These are phyloP conservation scores for Talaromyces sp. DNA, from an alignment of 2,329 filamentous ascomycete genomes.

Conservation along the genomic window DNA sequence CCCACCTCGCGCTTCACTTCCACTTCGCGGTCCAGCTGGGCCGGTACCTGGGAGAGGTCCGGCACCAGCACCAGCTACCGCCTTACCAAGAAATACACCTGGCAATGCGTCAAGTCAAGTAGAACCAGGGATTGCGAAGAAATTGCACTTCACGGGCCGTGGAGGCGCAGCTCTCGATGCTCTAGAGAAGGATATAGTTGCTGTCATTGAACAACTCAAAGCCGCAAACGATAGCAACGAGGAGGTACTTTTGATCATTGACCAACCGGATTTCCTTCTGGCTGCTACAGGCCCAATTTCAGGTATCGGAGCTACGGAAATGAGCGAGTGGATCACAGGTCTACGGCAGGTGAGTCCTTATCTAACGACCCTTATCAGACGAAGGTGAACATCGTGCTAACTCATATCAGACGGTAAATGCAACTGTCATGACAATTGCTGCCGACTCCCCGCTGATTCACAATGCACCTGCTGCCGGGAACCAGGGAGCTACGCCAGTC, in stretches of 20 bases:
- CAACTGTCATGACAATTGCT: constrained; percentile 68
- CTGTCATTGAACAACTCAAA: constrained; percentile 36
- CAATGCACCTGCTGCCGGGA: constrained; percentile 37
- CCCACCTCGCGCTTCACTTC: constrained; percentile 27
- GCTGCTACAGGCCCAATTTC: constrained; percentile 58
- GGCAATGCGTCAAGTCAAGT: constrained; percentile 11
- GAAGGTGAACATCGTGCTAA: constrained; percentile 2
- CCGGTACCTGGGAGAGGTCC: constrained; percentile 24
- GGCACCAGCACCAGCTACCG: constrained; percentile 13
- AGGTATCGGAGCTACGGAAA: constrained; percentile 44
- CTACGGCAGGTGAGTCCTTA: constrained; percentile 63
- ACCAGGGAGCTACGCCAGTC: constrained; percentile 61
- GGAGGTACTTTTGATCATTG: constrained; percentile 62
- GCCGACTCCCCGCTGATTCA: constrained; percentile 74
- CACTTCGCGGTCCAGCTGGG: constrained; percentile 31
- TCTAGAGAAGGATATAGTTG: constrained; percentile 38
- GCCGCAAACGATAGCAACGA: constrained; percentile 26
- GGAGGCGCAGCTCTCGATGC: constrained; percentile 34
- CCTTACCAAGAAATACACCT: constrained; percentile 1
- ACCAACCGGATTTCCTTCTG: constrained; percentile 67
- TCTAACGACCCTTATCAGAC: neutral
- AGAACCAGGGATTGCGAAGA: constrained; percentile 26
- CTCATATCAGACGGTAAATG: constrained; percentile 59
- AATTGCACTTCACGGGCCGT: constrained; percentile 33
- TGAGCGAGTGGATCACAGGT: constrained; percentile 61